These are phyloP conservation scores for Cladosporium oxysporum DNA, from an alignment of 2,329 filamentous ascomycete species.

Conservation along the genomic window DNA sequence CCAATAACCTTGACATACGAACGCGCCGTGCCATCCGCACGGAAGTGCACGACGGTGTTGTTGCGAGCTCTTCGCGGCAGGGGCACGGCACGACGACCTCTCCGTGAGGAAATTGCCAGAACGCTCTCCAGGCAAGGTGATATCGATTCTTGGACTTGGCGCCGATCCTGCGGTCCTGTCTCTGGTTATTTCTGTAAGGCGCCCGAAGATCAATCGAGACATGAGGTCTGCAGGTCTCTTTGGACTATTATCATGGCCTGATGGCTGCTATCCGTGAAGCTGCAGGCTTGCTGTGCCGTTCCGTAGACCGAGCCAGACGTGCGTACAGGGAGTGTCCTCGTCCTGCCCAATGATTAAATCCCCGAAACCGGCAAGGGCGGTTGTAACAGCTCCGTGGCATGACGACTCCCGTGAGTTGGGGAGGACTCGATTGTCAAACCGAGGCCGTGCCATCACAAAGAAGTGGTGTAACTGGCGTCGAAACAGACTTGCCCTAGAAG, in stretches of 20 bases:
- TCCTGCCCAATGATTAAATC: constrained; percentile 12
- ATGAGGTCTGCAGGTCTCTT: constrained; percentile 8
- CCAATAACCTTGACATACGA: constrained; percentile 1
- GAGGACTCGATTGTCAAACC: constrained; percentile 15
- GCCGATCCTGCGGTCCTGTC: background rate
- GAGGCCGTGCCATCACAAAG: constrained; percentile 3
- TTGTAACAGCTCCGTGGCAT: constrained; percentile 14
- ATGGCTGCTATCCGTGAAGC: constrained; percentile 11
- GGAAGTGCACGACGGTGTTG: background rate
- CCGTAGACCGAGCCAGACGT: constrained; percentile 17
- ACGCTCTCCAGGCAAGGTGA: background rate
- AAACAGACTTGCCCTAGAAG: background rate
- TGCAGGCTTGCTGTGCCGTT: constrained; percentile 16
- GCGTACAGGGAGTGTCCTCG: background rate
- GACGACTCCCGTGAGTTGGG: background rate
- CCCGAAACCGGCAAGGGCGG: background rate
- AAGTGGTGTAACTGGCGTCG: background rate
- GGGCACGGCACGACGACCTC: background rate
- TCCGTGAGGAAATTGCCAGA: background rate
- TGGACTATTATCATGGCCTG: background rate
- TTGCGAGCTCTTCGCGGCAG: background rate
- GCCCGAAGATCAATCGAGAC: background rate
- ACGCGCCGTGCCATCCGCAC: constrained; percentile 10
- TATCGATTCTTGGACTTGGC: background rate
- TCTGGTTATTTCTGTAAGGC: background rate